Percentiles rank a stretch among this genome's conserved stretches.
Conservation (phyloP, 2,329 filamentous ascomycete genomes). For the Bipolaris zeicola region DNA sequence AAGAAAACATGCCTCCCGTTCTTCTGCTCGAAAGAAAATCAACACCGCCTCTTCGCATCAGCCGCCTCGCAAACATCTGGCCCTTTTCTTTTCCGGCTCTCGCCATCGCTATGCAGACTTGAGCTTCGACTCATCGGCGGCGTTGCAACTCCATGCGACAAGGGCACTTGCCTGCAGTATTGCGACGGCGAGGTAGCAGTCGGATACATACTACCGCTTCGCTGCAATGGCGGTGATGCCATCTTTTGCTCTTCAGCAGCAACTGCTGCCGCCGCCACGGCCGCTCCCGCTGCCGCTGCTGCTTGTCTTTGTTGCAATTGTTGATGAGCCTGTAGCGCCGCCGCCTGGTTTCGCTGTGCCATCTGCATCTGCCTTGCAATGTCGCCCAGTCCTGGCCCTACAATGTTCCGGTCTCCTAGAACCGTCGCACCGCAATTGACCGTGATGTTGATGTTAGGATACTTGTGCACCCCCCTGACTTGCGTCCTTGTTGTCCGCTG, state of each 20-base stretch:
- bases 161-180: background rate
- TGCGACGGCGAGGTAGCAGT: background rate
- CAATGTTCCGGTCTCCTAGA: slow-evolving; percentile 44
- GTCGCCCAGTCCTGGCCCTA: slow-evolving; percentile 41
- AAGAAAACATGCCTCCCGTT: background rate
- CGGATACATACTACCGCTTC: background rate
- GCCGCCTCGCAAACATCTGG: slow-evolving; percentile 21
- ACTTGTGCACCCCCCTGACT: slow-evolving; percentile 12
- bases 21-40: slow-evolving; percentile 1
- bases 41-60: slow-evolving; percentile 27
- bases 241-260: slow-evolving; percentile 8
- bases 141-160: slow-evolving; percentile 14
- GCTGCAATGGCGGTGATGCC: slow-evolving; percentile 4
- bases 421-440: slow-evolving; percentile 45
- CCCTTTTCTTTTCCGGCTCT: slow-evolving; percentile 34
- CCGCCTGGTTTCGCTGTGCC: slow-evolving; percentile 33
- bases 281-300: background rate
- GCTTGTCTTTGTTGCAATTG: slow-evolving; percentile 7
- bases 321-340: slow-evolving; percentile 22
- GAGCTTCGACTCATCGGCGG: slow-evolving; percentile 40
- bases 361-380: slow-evolving; percentile 43
- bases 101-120: slow-evolving; percentile 29
- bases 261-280: background rate
- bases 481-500: slow-evolving; percentile 13
- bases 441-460: slow-evolving; percentile 37